Percentiles rank a stretch among this genome's conserved stretches.
phyloP scores from a whole-genome alignment of 768 basidiomycete species.

The Ramaria rubella region DNA sequence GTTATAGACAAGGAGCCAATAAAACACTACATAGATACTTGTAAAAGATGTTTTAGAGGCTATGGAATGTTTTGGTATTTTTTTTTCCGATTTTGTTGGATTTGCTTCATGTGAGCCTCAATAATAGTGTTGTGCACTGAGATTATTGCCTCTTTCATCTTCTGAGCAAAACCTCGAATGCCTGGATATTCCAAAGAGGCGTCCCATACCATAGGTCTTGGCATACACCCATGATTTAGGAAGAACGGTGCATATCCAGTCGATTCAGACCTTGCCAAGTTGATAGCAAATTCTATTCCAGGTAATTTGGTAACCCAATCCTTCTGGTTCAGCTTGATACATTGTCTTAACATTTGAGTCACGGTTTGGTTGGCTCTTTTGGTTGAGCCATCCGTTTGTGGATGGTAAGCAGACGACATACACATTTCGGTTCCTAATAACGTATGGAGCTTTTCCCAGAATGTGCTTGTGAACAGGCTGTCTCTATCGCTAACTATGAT shows the following conservation, averaged over 20 bases:
- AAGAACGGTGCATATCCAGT: slow-evolving; percentile 30
- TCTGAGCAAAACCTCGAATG: slow-evolving; percentile 21
- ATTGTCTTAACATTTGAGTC: slow-evolving; percentile 28
- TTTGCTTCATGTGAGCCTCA: slow-evolving; percentile 27
- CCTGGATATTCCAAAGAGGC: slow-evolving; percentile 24
- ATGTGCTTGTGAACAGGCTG: neutral
- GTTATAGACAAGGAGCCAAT: no score
- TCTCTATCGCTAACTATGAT: neutral
- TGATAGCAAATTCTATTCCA: no score
- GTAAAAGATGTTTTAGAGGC: no score
- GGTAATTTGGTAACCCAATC: no score
- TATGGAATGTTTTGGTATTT: no score
- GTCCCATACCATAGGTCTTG: slow-evolving; percentile 29
- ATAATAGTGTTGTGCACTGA: slow-evolving; percentile 27
- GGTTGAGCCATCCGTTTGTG: no score
- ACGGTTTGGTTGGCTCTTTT: slow-evolving; percentile 33
- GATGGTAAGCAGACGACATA: neutral
- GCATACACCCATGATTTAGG: no score
- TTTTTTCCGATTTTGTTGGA: slow-evolving; percentile 19
- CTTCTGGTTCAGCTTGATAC: no score
- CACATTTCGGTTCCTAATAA: neutral
- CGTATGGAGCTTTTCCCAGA: neutral
- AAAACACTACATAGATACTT: no score
- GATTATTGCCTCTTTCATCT: slow-evolving; percentile 23
- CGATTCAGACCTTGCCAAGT: slow-evolving; percentile 27